Conservation (phyloP, 1,139 yeast species). For the Nadsonia commutata region DNA sequence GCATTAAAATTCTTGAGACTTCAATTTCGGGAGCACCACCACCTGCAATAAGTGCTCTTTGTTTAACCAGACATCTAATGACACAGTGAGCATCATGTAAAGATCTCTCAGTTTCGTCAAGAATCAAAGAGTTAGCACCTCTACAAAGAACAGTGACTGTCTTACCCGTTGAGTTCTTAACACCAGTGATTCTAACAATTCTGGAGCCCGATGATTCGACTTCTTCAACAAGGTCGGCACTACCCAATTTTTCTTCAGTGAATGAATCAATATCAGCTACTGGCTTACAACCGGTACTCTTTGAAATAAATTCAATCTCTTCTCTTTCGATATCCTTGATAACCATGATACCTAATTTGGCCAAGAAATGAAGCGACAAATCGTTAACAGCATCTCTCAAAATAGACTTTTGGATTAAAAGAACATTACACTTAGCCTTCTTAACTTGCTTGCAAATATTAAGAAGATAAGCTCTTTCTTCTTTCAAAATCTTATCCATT, state of each 20-base stretch:
- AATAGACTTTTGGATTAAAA: slow-evolving; percentile 86
- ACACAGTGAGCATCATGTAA: slow-evolving; percentile 96
- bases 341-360: slow-evolving; percentile 86
- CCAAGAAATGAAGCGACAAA: slow-evolving; percentile 82
- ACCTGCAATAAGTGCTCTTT: slow-evolving; percentile 90
- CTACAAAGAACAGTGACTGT: slow-evolving; percentile 87
- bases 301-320: slow-evolving; percentile 85
- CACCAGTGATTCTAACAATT: slow-evolving; percentile 82
- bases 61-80: slow-evolving; percentile 85
- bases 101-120: slow-evolving; percentile 95
- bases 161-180: slow-evolving; percentile 30
- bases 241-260: slow-evolving; percentile 82
- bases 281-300: slow-evolving; percentile 87
- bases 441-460: slow-evolving; percentile 93
- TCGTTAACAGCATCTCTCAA: slow-evolving; percentile 96
- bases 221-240: slow-evolving; percentile 88
- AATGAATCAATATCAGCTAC: slow-evolving; percentile 90
- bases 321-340: slow-evolving; percentile 94
- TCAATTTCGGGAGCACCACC: slow-evolving; percentile 99
- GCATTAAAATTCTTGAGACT: slow-evolving; percentile 64
- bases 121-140: slow-evolving; percentile 81
- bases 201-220: slow-evolving; percentile 85
- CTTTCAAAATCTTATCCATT: slow-evolving; percentile 96
- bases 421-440: slow-evolving; percentile 90
- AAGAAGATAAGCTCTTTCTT: slow-evolving; percentile 87